Base-by-base conservation (phyloP, 2,329 filamentous ascomycete species). In the Fusarium bulbicola region DNA sequence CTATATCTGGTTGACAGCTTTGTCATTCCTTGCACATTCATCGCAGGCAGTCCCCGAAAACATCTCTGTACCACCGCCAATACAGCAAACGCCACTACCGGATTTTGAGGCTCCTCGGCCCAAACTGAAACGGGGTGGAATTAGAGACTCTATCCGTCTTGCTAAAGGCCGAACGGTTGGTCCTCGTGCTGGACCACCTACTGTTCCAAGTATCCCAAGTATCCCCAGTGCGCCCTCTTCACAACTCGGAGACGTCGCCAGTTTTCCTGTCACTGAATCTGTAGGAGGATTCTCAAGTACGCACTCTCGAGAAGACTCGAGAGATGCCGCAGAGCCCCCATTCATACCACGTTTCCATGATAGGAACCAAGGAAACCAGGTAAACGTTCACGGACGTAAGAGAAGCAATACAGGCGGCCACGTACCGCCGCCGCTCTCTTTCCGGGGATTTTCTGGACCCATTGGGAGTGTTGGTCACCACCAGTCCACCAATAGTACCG, bases 11-110 rank as follows among this genome's bases (percentile, higher is more conserved):
- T 85, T 99, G 65, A 98, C 94, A 26, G 94, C 96, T 2, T 86
- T 99, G 26, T 97, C 95, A 0, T 99, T 98, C 88, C 87, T 99
- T 37, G 95, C 95, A 18, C 95, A 98, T 80, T 97, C 95, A 2
- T 90, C 92, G 21, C 92, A 95, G 77, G 91, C 92, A 2, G 88
- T 95, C 10, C 93, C 94, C 5, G 93, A 96, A 59, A 89, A 95
- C 21, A 85, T 92, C 7, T 81, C 88, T 20, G 81, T 85, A 14
- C 87, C 88, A 12, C 83, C 86, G 28, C 86, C 88, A 34, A 66
- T 75, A 6, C 79, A 79, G 42, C 77, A 77, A 14, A 77, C 84
- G 79, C 83, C 84, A 7, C 78, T 87, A 5, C 86, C 87, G 1
- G 85, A 89, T 36, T 88, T 87, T 74, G 87, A 90, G 43, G 75